phyloP scores from a whole-genome alignment of 768 basidiomycete genomes.

The Austroboletus festivus region DNA sequence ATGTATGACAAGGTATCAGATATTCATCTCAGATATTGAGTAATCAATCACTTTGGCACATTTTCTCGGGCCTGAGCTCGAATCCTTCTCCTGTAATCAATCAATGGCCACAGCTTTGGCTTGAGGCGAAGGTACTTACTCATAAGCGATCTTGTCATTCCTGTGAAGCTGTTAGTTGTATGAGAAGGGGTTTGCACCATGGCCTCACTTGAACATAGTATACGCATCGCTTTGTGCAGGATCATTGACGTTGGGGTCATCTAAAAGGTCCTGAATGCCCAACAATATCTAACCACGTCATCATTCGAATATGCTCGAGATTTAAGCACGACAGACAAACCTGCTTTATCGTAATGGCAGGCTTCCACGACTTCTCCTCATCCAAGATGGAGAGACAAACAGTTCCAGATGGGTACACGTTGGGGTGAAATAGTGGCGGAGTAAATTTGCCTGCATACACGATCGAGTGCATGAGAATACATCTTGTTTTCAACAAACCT shows the following conservation, averaged over 20 bases:
- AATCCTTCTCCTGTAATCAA: conserved; percentile 62
- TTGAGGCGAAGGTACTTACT: conserved; percentile 49
- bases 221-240: conserved; percentile 99
- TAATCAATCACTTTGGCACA: conserved; percentile 64
- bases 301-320: neutral
- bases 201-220: conserved; percentile 92
- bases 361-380: conserved; percentile 99
- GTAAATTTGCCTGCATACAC: conserved; percentile 82
- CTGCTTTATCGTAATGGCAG: conserved; percentile 98
- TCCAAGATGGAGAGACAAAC: conserved; percentile 97
- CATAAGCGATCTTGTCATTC: conserved; percentile 92
- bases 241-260: conserved; percentile 95
- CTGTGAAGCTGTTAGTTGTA: conserved; percentile 38
- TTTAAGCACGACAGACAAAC: conserved; percentile 37
- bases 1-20: conserved; percentile 6
- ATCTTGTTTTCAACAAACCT: conserved; percentile 25
- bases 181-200: neutral
- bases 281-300: conserved; percentile 68
- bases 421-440: conserved; percentile 95
- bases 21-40: neutral
- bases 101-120: neutral
- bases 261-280: conserved; percentile 92
- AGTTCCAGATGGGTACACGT: conserved; percentile 98
- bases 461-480: conserved; percentile 4
- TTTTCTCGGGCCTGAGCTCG: conserved; percentile 87